phyloP scores from a whole-genome alignment of 176 grass and related monocot genomes.

The Oryza glumipatula region DNA sequence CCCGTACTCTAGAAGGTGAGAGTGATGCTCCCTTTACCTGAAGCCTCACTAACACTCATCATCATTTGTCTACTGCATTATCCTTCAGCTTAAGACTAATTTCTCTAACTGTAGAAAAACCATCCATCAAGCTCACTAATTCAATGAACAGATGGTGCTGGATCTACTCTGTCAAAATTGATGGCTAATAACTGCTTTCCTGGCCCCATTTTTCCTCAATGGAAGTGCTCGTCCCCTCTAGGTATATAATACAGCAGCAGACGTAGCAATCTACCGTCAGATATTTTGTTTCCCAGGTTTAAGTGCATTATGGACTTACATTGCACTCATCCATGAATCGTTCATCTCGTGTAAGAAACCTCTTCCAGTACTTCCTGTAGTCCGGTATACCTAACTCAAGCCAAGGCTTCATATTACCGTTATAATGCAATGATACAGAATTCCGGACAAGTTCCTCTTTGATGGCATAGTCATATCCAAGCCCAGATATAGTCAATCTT shows the following conservation, averaged over 20 bases:
- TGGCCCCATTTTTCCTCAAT: conserved; percentile 16
- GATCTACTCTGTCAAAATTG: conserved; percentile 74
- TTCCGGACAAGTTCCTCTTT: conserved; percentile 48
- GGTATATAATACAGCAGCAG: conserved; percentile 67
- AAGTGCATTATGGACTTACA: conserved; percentile 70
- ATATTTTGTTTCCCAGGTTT: conserved; percentile 40
- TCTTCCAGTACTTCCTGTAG: conserved; percentile 91
- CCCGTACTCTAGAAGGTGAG: conserved; percentile 48
- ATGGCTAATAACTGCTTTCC: conserved; percentile 51
- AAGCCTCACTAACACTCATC: conserved; percentile 41
- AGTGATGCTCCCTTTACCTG: conserved; percentile 55
- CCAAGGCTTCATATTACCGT: conserved; percentile 99
- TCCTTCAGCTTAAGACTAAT: conserved; percentile 57
- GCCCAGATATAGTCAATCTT: conserved; percentile 62
- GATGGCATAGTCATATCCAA: conserved; percentile 83
- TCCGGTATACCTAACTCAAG: conserved; percentile 95
- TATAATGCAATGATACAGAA: conserved; percentile 81
- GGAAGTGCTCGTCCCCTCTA: conserved; percentile 38
- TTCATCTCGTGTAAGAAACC: conserved; percentile 75
- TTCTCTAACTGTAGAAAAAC: conserved; percentile 59
- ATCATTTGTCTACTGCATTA: conserved; percentile 51
- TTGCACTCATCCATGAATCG: conserved; percentile 97
- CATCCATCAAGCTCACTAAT: conserved; percentile 62
- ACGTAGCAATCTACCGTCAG: conserved; percentile 52
- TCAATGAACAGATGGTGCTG: conserved; percentile 65